phyloP scores from a whole-genome alignment of 2,329 filamentous ascomycete species.

The Fusarium sp. region DNA sequence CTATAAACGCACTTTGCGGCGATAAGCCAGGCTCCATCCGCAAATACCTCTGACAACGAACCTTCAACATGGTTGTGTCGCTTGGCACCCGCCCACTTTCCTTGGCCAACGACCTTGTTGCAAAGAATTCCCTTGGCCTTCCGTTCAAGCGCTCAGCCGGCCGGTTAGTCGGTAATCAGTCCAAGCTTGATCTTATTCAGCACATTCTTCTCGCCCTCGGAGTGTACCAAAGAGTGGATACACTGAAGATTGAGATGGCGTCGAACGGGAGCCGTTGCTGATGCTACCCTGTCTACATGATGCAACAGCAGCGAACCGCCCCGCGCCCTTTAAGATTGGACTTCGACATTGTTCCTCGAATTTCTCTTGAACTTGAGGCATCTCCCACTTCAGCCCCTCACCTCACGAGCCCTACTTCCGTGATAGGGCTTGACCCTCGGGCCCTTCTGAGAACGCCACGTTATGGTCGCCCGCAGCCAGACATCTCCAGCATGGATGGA shows the following conservation, averaged over 20 bases:
- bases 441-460: constrained; percentile 42
- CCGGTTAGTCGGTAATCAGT: constrained; percentile 28
- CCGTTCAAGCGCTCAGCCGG: constrained; percentile 27
- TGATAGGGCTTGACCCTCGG: constrained; percentile 33
- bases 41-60: not conserved
- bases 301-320: constrained; percentile 33
- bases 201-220: not conserved
- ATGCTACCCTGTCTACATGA: constrained; percentile 28
- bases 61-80: not conserved
- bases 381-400: constrained; percentile 16
- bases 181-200: constrained; percentile 6
- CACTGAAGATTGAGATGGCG: constrained; percentile 25
- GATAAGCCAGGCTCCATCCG: not conserved
- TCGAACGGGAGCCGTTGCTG: constrained; percentile 36
- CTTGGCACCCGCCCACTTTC: constrained; percentile 1
- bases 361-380: constrained; percentile 20
- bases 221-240: constrained; percentile 17
- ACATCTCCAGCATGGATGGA: constrained; percentile 27
- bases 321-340: constrained; percentile 28
- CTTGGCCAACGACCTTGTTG: not conserved
- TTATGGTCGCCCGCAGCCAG: constrained; percentile 37
- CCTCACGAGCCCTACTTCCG: constrained; percentile 25
- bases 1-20: not conserved
- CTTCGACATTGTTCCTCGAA: constrained; percentile 16
- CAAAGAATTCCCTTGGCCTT: constrained; percentile 16